These are phyloP conservation scores for Telopea speciosissima DNA, from an alignment of 177 flowering plant species.

Conservation along the genomic window DNA sequence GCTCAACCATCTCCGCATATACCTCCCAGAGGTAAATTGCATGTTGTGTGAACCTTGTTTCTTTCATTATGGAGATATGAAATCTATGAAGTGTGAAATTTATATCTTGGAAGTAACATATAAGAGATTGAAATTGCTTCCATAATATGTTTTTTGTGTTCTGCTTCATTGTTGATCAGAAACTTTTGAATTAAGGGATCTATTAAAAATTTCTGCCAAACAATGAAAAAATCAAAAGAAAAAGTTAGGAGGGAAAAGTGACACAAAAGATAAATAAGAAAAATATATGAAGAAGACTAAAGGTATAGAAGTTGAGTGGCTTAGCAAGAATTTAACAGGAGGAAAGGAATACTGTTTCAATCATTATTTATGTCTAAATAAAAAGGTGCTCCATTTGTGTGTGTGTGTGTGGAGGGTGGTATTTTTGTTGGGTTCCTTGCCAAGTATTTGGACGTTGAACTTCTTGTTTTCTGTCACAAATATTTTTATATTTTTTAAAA, in stretches of 20 bases:
- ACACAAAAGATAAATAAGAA: neutral
- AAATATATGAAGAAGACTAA: neutral
- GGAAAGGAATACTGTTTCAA: neutral
- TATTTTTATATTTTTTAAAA: neutral
- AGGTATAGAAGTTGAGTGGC: neutral
- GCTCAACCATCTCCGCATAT: constrained; percentile 94
- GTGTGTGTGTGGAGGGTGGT: neutral
- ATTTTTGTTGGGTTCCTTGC: neutral
- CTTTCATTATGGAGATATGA: neutral
- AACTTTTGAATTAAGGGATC: neutral
- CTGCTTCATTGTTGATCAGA: neutral
- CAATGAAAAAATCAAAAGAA: neutral
- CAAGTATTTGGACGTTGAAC: too few relatives aligned
- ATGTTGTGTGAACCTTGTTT: constrained; percentile 3
- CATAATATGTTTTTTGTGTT: neutral
- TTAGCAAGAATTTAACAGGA: neutral
- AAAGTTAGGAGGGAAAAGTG: neutral
- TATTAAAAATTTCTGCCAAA: neutral
- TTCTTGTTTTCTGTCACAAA: neutral
- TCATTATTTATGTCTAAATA: too few relatives aligned
- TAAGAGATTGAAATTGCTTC: neutral
- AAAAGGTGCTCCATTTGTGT: too few relatives aligned
- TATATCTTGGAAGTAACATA: neutral
- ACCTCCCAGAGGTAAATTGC: constrained; percentile 82
- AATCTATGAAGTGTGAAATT: constrained; percentile 3